Evolutionary conservation across 805 yeast species (phyloP).

Genomic region (Saturnispora mendoncae): DNA sequence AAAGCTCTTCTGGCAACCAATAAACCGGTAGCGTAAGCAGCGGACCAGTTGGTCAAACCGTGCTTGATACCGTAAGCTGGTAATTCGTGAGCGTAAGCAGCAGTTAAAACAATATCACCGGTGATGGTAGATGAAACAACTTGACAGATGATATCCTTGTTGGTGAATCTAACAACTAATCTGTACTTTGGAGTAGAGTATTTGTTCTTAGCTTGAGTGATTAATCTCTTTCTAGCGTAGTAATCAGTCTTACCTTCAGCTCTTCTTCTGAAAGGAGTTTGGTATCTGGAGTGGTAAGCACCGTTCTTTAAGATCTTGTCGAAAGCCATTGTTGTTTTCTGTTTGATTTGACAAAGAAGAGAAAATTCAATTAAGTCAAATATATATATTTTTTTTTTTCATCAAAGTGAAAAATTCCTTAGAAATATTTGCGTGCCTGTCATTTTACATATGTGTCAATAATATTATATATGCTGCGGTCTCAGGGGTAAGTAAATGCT

Average conservation of each 20-base stretch:
- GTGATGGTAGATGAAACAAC: slow-evolving; percentile 92
- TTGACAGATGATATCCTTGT: slow-evolving; percentile 98
- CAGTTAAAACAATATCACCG: slow-evolving; percentile 92
- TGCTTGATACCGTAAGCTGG: slow-evolving; percentile 95
- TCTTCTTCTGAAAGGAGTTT: slow-evolving; percentile 99
- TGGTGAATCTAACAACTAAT: slow-evolving; percentile 98
- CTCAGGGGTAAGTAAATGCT: slow-evolving; percentile 2
- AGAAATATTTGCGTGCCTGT: slow-evolving; percentile 5
- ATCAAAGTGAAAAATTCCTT: neutral
- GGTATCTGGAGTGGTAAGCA: slow-evolving; percentile 98
- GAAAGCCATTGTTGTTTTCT: slow-evolving; percentile 10
- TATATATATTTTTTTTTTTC: too few species aligned
- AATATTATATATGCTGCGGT: neutral
- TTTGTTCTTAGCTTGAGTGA: slow-evolving; percentile 99
- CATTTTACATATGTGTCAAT: slow-evolving; percentile 3
- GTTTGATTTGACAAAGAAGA: slow-evolving; percentile 9
- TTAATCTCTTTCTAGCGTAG: slow-evolving; percentile 99
- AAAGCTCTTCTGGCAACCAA: slow-evolving; percentile 98
- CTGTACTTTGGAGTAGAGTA: slow-evolving; percentile 99
- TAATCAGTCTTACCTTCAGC: slow-evolving; percentile 99
- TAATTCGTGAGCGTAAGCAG: slow-evolving; percentile 98
- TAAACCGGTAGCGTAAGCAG: slow-evolving; percentile 98
- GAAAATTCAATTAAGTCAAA: neutral
- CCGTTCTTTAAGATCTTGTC: slow-evolving; percentile 35
- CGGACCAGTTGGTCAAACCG: slow-evolving; percentile 99